phyloP scores from a whole-genome alignment of 2,329 filamentous ascomycete species.

The Huntiella savannae region DNA sequence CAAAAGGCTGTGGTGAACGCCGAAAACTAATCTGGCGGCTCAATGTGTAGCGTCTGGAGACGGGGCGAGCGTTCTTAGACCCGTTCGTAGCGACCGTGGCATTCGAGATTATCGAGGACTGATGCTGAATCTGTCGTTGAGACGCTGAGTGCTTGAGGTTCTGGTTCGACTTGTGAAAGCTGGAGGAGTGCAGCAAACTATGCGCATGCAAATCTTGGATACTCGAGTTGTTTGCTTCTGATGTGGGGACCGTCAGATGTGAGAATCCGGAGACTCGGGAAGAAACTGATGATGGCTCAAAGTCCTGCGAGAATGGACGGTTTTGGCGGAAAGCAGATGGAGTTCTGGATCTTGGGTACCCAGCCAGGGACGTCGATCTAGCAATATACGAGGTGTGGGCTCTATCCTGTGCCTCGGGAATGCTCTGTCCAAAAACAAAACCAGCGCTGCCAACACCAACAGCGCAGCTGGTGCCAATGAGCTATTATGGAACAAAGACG shows the following conservation, averaged over 20 bases:
- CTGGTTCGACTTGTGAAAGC: slow-evolving; percentile 5
- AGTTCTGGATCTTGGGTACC: slow-evolving; percentile 3
- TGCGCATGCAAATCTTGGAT: not conserved
- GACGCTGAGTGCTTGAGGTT: slow-evolving; percentile 9
- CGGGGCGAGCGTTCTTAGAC: slow-evolving; percentile 13
- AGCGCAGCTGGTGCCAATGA: slow-evolving; percentile 42
- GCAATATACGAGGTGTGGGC: slow-evolving; percentile 12
- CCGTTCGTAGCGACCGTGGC: slow-evolving; percentile 9
- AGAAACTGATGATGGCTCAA: slow-evolving; percentile 5
- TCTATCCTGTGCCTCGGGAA: slow-evolving; percentile 14
- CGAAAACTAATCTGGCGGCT: slow-evolving; percentile 11
- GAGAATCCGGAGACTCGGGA: slow-evolving; percentile 5
- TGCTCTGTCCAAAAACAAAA: slow-evolving; percentile 37
- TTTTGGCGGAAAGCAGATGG: slow-evolving; percentile 3
- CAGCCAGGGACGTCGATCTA: slow-evolving; percentile 2
- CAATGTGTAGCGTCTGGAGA: slow-evolving; percentile 13
- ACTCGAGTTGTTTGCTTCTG: slow-evolving; percentile 1
- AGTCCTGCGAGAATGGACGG: slow-evolving; percentile 9
- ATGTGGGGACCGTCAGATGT: slow-evolving; percentile 3
- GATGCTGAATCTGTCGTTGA: slow-evolving; percentile 9
- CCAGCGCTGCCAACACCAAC: slow-evolving; percentile 40
- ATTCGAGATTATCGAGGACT: slow-evolving; percentile 13
- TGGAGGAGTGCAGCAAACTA: not conserved
- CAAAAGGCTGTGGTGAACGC: slow-evolving; percentile 10
- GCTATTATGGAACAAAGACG: slow-evolving; percentile 19